A percentile compares a stretch with the other conserved stretches of the same genome.
phyloP scores from a whole-genome alignment of 768 basidiomycete species.

The Lentinus tigrinus region DNA sequence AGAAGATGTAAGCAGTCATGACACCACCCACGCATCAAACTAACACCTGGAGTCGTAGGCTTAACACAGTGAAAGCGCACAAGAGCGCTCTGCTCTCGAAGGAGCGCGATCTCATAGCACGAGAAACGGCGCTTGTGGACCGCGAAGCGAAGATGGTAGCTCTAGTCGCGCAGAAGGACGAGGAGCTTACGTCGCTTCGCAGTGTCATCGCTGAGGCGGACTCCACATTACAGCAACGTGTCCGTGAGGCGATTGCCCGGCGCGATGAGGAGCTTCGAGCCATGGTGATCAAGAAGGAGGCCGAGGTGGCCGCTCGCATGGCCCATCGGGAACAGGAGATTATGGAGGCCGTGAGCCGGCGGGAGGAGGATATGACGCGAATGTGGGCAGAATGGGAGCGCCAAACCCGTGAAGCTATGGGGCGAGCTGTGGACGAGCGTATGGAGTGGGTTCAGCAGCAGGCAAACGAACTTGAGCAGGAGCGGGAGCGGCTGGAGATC shows the following conservation, averaged over 20 bases:
- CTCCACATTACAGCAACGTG: constrained; percentile 36
- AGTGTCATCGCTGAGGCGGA: constrained; percentile 40
- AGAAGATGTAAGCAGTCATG: constrained; percentile 64
- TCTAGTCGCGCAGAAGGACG: constrained; percentile 55
- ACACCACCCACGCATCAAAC: not conserved
- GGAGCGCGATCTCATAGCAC: constrained; percentile 62
- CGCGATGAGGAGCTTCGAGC: constrained; percentile 71
- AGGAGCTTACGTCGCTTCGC: constrained; percentile 50
- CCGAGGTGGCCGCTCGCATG: constrained; percentile 67
- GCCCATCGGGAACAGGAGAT: constrained; percentile 68
- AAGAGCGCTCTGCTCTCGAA: constrained; percentile 51
- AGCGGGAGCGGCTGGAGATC: constrained; percentile 49
- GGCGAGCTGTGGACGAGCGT: constrained; percentile 35
- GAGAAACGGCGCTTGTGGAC: constrained; percentile 55
- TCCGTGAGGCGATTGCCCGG: constrained; percentile 54
- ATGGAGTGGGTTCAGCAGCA: constrained; percentile 48
- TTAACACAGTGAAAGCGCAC: constrained; percentile 63
- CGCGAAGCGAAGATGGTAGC: constrained; percentile 52
- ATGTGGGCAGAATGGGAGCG: constrained; percentile 62
- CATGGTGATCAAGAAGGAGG: constrained; percentile 65
- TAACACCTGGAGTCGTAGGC: constrained; percentile 37
- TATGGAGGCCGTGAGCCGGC: constrained; percentile 59
- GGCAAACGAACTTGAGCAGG: constrained; percentile 53
- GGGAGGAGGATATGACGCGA: constrained; percentile 62
- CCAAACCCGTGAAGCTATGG: constrained; percentile 35